Conservation (phyloP, 2,329 filamentous ascomycete species). For the Xylaria multiplex region DNA sequence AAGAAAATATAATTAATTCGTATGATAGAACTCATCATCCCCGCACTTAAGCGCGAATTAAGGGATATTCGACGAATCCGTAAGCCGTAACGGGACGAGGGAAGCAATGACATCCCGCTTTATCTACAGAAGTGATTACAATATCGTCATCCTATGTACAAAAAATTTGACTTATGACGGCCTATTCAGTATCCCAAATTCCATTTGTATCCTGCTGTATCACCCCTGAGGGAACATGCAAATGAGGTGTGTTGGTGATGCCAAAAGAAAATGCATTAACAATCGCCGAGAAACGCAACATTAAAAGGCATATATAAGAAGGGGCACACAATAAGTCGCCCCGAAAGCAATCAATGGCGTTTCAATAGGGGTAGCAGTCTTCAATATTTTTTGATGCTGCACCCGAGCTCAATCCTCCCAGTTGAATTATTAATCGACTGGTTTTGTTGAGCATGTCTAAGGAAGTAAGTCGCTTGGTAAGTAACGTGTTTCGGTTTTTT, state of each 20-base stretch:
- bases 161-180: background rate
- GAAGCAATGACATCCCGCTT: background rate
- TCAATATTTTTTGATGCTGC: no score
- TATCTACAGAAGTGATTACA: conserved; percentile 11
- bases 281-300: background rate
- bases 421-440: no score
- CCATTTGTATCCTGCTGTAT: conserved; percentile 12
- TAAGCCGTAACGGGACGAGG: background rate
- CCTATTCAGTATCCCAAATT: conserved; percentile 10
- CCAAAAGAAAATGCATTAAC: background rate
- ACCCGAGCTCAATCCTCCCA: background rate
- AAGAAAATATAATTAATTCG: conserved; percentile 23
- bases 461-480: background rate
- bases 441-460: background rate
- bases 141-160: conserved; percentile 25
- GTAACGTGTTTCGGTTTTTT: background rate
- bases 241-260: conserved; percentile 1
- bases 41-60: background rate
- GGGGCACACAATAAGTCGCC: background rate
- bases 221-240: background rate
- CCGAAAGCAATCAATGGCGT: background rate
- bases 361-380: no score
- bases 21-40: conserved; percentile 17
- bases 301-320: background rate
- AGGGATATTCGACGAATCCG: conserved; percentile 15